Base-by-base conservation (phyloP, 2,329 filamentous ascomycete species). In the Nigrospora osmanthi region DNA sequence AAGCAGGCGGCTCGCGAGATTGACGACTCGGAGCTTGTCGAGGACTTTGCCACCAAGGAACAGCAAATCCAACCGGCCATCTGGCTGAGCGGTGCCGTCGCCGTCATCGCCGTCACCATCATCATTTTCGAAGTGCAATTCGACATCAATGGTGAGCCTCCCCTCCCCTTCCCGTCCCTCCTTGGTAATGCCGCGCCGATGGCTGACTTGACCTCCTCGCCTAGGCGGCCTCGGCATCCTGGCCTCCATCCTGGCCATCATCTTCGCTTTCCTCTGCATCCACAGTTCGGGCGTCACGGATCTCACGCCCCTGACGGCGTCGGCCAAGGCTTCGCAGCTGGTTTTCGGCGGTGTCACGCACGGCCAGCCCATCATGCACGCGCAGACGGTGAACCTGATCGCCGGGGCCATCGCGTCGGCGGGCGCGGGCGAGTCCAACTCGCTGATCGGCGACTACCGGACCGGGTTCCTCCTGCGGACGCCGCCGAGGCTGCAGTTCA, bases 281-380 rank as follows among this genome's bases (percentile, higher is more conserved):
- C 77, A 81, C 58, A 79, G 77, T 56, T 71, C 73, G 30, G 78
- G 72, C 47, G 72, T 76, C 15, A 78, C 72, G n/a, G 78, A 82
- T 52, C 75, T 75, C 52, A 81, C 81, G 0, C 82, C 82, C 1
- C 68, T 85, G 4, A 85, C 81, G 2, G 80, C 81, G 4, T 79
- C 79, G 0, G 74, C 80, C 52, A 86, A 85, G 64, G 81, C 81
- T 4, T 83, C 80, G 2, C 82, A 85, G 65, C 76, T 85, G 45
- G 72, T 85, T 43, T 80, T 83, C 39, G 81, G 81, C 51, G 81
- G 76, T 41, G 80, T 80, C 28, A 84, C 81, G 33, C 71, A 72
- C 35, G 71, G 73, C 50, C 68, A 75, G 47, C 23, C 23, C 23
- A 2, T 75, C 46, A 52, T 63, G 6, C 61, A 75, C n/a, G 78